phyloP scores from a whole-genome alignment of 2,329 filamentous ascomycete genomes.

The Plenodomus lindquistii region DNA sequence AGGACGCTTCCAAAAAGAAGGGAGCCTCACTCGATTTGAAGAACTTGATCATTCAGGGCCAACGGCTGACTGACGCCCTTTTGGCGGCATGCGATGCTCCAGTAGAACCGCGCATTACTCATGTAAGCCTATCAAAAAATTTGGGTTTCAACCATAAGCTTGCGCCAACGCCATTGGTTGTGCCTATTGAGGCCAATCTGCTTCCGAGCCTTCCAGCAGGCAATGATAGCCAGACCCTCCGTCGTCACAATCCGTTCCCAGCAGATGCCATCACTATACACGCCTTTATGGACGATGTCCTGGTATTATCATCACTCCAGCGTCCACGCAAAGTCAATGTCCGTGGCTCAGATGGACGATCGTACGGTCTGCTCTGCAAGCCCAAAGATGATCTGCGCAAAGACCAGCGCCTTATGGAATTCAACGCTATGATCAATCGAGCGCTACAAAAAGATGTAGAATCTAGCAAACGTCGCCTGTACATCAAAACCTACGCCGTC shows the following conservation, averaged over 20 bases:
- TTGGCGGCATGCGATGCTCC: conserved; percentile 79
- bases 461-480: conserved; percentile 80
- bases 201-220: conserved; percentile 76
- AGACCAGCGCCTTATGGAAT: conserved; percentile 98
- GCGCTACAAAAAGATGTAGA: conserved; percentile 90
- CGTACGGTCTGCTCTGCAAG: conserved; percentile 91
- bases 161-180: conserved; percentile 81
- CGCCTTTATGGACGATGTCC: conserved; percentile 81
- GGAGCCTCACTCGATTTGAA: conserved; percentile 66
- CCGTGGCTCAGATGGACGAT: conserved; percentile 83
- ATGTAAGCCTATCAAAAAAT: conserved; percentile 76
- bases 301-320: conserved; percentile 88
- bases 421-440: conserved; percentile 97
- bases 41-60: conserved; percentile 73
- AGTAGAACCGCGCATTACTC: conserved; percentile 69
- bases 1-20: conserved; percentile 60
- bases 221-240: conserved; percentile 69
- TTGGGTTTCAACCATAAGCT: conserved; percentile 82
- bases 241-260: conserved; percentile 81
- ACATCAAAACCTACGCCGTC: conserved; percentile 93
- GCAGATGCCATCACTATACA: conserved; percentile 82
- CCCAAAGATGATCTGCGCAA: conserved; percentile 97
- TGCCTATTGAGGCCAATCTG: conserved; percentile 84
- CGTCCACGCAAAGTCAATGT: conserved; percentile 89
- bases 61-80: conserved; percentile 81